Conservation (phyloP, 345 rosid genomes). For the Dovyalis caffra region DNA sequence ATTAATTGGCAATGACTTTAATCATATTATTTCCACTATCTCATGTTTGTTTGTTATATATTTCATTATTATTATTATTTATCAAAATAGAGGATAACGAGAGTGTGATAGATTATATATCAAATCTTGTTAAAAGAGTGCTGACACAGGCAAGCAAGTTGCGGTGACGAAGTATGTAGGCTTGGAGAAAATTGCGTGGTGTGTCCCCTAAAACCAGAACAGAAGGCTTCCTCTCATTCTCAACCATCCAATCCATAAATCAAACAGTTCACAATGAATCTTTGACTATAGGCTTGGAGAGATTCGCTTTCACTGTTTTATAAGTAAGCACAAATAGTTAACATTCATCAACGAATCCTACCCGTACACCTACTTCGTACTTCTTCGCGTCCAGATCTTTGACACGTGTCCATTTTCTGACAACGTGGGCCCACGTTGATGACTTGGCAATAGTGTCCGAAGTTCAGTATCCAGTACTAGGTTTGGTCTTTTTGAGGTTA, state of each 20-base stretch:
- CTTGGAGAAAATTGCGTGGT: no score
- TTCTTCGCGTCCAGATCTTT: conserved; percentile 2
- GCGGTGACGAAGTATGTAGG: not conserved
- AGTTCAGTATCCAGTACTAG: conserved; percentile 1
- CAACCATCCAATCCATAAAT: conserved; percentile 45
- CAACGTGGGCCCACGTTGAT: not conserved
- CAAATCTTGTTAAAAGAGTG: no score
- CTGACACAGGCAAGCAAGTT: not conserved
- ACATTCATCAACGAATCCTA: conserved; percentile 17
- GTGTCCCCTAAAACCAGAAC: conserved; percentile 10
- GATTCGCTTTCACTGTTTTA: conserved; percentile 29
- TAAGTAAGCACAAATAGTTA: not conserved
- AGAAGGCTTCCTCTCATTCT: conserved; percentile 9
- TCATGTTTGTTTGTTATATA: no score
- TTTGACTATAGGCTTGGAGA: no score
- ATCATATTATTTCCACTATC: no score
- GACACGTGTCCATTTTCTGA: conserved; percentile 33
- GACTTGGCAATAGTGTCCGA: conserved; percentile 26
- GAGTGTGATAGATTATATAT: no score
- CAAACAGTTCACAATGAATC: conserved; percentile 39
- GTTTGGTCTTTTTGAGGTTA: not conserved
- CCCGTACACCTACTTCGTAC: conserved; percentile 22
- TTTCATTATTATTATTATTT: no score
- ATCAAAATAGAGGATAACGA: no score
- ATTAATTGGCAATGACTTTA: no score